Base-by-base conservation (phyloP, 768 basidiomycete species). In the Tremella yokohamensis region DNA sequence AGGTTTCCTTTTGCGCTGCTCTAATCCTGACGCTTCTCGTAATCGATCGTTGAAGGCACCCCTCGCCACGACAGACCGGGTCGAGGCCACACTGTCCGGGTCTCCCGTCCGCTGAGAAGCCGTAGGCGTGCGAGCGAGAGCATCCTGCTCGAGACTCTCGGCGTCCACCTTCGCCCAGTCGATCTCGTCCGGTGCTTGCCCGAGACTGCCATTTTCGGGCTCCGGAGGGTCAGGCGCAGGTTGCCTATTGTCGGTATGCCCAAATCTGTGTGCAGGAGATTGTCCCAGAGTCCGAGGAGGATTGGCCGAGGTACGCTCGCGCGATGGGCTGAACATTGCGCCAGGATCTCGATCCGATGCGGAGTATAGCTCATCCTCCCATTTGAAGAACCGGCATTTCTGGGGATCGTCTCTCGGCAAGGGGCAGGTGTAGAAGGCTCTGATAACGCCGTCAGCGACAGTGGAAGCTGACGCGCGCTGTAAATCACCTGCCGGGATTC, bases 331-430 rank as follows among this genome's bases (percentile, higher is more conserved):
- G 9, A 9, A 53, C 49, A 48, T 57, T 49, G n/a, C 62, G 38
- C 11, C 57, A 54, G 2, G 61, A 58, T 48, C 53, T 57, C 2
- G 22, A 22, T 15, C 19, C 25, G 19, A 40, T 18, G 19, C 40
- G n/a, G 16, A 29, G 13, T 58, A 26, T 2, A 68, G 15, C 56
- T 72, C 68, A 55, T 72, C 70, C 13, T 54, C 64, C 70, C 70
- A 72, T 64, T 63, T 58, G 63, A 72, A 72, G 63, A 67, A 72
- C 49, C 68, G 69, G 53, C 70, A 72, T 54, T 63, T 54, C 2
- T 45, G 40, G 1, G 68, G 63, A 60, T 72, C 70, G 24, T 69
- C 60, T 19, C 62, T 58, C 20, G 49, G 51, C 11, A 63, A 34
- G 9, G 67, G 65, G 54, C 70, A 72, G 20, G 60, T 56, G 53